Evolutionary conservation across 768 basidiomycete species (phyloP), one percentile per base, ranked within the genome.

Genomic region (Boletus fagicola): DNA sequence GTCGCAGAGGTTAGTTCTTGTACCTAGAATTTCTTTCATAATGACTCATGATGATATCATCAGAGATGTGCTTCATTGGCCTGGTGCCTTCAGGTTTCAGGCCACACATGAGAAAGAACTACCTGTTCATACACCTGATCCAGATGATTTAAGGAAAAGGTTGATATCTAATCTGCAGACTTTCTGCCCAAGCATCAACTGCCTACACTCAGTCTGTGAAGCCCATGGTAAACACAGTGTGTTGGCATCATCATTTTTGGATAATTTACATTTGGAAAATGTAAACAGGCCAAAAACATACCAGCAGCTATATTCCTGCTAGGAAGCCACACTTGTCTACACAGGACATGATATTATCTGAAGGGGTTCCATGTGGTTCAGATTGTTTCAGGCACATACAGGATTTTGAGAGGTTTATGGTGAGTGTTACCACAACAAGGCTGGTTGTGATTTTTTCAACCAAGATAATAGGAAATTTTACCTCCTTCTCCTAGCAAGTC

Each of bases 151-250:
- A 10, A 66, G 64, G 28, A 53, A 60, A 2, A 68, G 74, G 42
- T 46, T 82, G 30, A 61, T 66, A 15, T 69, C 70, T 5, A 70
- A 70, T 22, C 57, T 75, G 13, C 62, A 38, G 11, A 22, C 64
- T 5, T 83, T 83, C 50, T 84, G 83, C 58, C 75, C 77, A 6
- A 79, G 75, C 44, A 61, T 78, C 6, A 76, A 75, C 36, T 84
- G 83, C 43, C 48, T 82, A 6, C 62, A 71, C 16, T 65, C 75
- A 0, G 61, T 57, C 22, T 84, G 83, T 58, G 53, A 64, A 12
- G 66, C 74, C 0, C 83, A 83, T 55, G 54, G 72, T 76, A 63
- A 74, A 0, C 81, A 83, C 55, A 56, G 72, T 76, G 63, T 35
- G 67, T 43, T 31, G 26, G 1, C 10, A 18, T 0, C 22, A 35